phyloP scores from a whole-genome alignment of 2,329 filamentous ascomycete species.

The Fusarium drepaniforme region DNA sequence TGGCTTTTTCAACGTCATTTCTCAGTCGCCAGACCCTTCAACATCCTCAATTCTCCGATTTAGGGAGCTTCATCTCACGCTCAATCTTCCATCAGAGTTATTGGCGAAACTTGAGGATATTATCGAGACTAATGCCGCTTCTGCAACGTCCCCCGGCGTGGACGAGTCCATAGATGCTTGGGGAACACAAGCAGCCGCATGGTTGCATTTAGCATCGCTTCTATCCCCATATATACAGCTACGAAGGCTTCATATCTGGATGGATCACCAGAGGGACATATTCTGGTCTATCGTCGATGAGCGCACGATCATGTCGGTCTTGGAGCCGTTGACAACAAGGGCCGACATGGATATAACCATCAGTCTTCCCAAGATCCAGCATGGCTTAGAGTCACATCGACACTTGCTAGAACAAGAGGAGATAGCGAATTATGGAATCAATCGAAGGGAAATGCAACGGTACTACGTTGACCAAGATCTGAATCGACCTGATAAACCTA shows the following conservation, averaged over 20 bases:
- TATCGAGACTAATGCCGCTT: not conserved
- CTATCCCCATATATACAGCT: not conserved
- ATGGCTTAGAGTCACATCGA: not conserved
- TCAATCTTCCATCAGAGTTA: not conserved
- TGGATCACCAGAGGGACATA: not conserved
- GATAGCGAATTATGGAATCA: not conserved
- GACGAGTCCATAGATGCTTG: not conserved
- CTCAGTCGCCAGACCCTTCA: not conserved
- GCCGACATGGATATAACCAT: not conserved
- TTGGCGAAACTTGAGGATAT: not conserved
- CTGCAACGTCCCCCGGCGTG: not conserved
- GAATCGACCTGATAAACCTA: not conserved
- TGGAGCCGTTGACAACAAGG: not conserved
- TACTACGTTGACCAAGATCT: not conserved
- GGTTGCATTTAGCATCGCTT: not conserved
- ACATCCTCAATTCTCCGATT: not conserved
- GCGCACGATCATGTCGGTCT: not conserved
- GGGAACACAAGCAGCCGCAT: not conserved
- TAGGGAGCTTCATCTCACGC: not conserved
- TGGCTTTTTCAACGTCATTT: not conserved
- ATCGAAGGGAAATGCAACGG: not conserved
- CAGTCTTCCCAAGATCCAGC: not conserved
- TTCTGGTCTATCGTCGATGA: not conserved
- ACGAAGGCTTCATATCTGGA: not conserved
- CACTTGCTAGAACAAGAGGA: not conserved